Evolutionary conservation across 352 stramenopile species (phyloP).

Genomic region (Phytophthora syringae): DNA sequence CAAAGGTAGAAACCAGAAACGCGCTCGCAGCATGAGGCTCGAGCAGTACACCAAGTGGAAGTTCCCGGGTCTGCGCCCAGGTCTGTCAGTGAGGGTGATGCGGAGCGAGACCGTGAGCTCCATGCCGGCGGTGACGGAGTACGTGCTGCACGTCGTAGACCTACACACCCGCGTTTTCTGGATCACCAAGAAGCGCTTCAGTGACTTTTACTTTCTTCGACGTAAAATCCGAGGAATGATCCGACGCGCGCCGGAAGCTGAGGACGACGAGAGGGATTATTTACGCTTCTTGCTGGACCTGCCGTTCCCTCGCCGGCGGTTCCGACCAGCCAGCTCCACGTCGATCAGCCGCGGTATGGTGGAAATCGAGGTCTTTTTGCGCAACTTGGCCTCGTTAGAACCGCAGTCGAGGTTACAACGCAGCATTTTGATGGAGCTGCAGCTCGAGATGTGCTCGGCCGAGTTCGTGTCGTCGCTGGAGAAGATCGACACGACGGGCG

Average conservation of each 20-base stretch:
- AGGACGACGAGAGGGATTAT: slow-evolving; percentile 58
- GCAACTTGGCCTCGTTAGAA: slow-evolving; percentile 71
- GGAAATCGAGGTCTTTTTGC: slow-evolving; percentile 79
- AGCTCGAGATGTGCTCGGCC: slow-evolving; percentile 73
- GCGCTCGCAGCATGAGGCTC: slow-evolving; percentile 53
- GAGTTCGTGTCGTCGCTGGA: slow-evolving; percentile 82
- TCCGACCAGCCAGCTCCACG: slow-evolving; percentile 53
- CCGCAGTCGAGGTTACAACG: slow-evolving; percentile 64
- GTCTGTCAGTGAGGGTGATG: slow-evolving; percentile 76
- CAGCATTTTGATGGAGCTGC: slow-evolving; percentile 68
- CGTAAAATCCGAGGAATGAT: slow-evolving; percentile 70
- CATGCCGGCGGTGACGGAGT: slow-evolving; percentile 72
- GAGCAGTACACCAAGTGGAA: slow-evolving; percentile 62
- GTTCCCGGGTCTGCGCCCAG: slow-evolving; percentile 59
- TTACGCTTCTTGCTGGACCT: slow-evolving; percentile 79
- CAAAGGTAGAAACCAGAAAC: slow-evolving; percentile 41
- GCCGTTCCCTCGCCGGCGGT: slow-evolving; percentile 69
- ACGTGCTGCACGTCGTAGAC: slow-evolving; percentile 79
- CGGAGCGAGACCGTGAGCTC: slow-evolving; percentile 60
- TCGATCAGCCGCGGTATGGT: slow-evolving; percentile 53
- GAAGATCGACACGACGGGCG: slow-evolving; percentile 73
- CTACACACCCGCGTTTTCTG: slow-evolving; percentile 85
- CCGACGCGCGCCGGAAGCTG: slow-evolving; percentile 35
- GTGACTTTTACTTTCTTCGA: slow-evolving; percentile 73
- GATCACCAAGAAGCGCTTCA: slow-evolving; percentile 84